Conservation (phyloP, 805 yeast species). For the Candida maltosa region DNA sequence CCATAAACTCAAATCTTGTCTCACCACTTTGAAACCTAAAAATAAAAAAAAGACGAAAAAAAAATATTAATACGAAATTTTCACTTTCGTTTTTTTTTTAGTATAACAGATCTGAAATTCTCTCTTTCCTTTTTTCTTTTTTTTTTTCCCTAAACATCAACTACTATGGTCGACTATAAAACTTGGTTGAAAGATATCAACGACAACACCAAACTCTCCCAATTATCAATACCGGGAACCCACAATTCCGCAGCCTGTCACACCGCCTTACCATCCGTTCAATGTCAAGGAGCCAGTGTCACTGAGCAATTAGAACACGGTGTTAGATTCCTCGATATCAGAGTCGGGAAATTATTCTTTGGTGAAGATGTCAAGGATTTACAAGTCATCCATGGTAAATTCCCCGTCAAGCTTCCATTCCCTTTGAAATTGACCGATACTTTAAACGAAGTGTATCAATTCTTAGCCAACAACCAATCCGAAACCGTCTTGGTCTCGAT, state of each 20-base stretch:
- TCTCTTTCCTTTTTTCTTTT: too few species aligned
- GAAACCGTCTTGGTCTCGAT: constrained; percentile 67
- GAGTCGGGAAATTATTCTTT: constrained; percentile 58
- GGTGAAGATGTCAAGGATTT: constrained; percentile 49
- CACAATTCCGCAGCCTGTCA: constrained; percentile 77
- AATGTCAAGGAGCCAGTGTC: constrained; percentile 65
- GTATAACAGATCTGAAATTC: too few species aligned
- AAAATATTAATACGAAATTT: too few species aligned
- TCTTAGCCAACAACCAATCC: constrained; percentile 47
- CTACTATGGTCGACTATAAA: constrained; percentile 36
- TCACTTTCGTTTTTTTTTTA: too few species aligned
- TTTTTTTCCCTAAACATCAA: too few species aligned
- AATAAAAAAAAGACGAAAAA: constrained; percentile 88
- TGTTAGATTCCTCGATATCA: constrained; percentile 69
- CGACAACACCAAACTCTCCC: constrained; percentile 49
- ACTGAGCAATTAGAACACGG: constrained; percentile 66
- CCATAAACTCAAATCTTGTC: too few species aligned
- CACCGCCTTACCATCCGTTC: constrained; percentile 69
- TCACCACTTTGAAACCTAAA: too few species aligned
- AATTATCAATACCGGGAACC: constrained; percentile 76
- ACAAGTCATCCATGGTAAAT: constrained; percentile 70
- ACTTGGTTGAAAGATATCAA: constrained; percentile 54
- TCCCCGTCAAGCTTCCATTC: constrained; percentile 64
- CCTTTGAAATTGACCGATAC: constrained; percentile 50
- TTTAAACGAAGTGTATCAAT: constrained; percentile 57